A percentile compares a stretch with the other conserved stretches of the same genome.
These are phyloP conservation scores for Cyanidiococcus yangmingshanensis DNA, from an alignment of 23 red algal genomes.

Conservation along the genomic window DNA sequence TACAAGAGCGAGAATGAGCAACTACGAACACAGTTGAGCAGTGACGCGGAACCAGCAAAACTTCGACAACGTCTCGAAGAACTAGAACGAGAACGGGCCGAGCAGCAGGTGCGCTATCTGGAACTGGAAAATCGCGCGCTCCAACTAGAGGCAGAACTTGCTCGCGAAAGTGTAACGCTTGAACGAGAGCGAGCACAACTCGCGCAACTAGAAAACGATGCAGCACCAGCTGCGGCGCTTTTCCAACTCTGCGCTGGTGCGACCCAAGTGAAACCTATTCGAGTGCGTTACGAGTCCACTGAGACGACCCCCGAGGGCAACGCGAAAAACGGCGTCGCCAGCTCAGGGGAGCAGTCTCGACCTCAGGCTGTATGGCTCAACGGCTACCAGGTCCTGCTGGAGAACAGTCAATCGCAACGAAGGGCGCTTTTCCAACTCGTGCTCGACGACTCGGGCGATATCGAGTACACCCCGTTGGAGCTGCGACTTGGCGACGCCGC, in stretches of 20 bases:
- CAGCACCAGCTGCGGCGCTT: conserved; percentile 4
- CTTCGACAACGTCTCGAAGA: neutral
- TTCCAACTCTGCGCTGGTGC: conserved; percentile 5
- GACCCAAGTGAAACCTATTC: conserved; percentile 7
- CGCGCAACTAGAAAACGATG: neutral
- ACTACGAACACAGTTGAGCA: neutral
- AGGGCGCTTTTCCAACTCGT: conserved; percentile 11
- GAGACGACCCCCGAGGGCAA: neutral
- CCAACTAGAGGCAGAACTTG: conserved; percentile 1
- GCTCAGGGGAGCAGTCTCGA: neutral
- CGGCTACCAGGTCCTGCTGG: conserved; percentile 11
- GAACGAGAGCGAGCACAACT: neutral
- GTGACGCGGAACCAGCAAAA: neutral
- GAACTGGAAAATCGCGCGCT: neutral
- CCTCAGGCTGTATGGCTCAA: neutral
- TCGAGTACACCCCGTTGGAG: conserved; percentile 13
- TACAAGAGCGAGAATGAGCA: conserved; percentile 12
- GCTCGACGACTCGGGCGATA: neutral
- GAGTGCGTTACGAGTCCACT: neutral
- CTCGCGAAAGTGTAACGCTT: neutral
- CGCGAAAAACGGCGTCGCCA: neutral
- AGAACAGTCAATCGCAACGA: neutral
- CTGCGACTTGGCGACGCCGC: conserved; percentile 4
- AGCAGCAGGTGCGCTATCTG: neutral
- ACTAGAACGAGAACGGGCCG: neutral